phyloP scores from a whole-genome alignment of 169 alveolate species.

The Plasmodium malariae region DNA sequence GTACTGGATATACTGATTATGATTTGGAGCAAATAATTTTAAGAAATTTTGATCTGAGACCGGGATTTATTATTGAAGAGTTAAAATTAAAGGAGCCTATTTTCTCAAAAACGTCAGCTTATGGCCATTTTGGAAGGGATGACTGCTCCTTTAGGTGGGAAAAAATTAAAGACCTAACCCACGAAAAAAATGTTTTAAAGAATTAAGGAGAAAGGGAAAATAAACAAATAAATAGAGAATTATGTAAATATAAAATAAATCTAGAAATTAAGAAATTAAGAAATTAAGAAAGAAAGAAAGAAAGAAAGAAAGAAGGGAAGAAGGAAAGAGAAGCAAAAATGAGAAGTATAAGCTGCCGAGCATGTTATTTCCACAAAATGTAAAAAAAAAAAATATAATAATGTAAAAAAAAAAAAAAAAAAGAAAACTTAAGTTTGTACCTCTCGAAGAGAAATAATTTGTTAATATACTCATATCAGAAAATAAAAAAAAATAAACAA shows the following conservation, averaged over 20 bases:
- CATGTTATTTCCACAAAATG: no score
- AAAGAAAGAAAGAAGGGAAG: neutral
- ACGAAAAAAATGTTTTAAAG: conserved; percentile 78
- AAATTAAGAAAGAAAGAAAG: neutral
- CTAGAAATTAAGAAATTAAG: neutral
- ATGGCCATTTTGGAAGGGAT: conserved; percentile 99
- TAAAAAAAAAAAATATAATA: no score
- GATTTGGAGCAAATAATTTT: conserved; percentile 92
- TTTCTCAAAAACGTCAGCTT: conserved; percentile 94
- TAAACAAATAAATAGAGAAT: neutral
- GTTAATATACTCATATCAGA: no score
- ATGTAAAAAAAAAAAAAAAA: no score
- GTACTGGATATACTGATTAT: conserved; percentile 93
- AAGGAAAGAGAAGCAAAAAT: neutral
- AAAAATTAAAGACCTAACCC: conserved; percentile 86
- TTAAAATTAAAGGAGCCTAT: conserved; percentile 93
- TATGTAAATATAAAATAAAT: no score
- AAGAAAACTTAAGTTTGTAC: no score
- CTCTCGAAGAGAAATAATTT: no score
- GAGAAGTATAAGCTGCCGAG: neutral
- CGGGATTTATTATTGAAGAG: conserved; percentile 95
- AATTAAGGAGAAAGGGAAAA: conserved; percentile 9
- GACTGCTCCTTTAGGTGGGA: conserved; percentile 97
- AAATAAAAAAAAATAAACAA: no score
- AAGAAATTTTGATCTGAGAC: conserved; percentile 96